phyloP scores from a whole-genome alignment of 2,329 filamentous ascomycete genomes.

The Fusarium continuum region DNA sequence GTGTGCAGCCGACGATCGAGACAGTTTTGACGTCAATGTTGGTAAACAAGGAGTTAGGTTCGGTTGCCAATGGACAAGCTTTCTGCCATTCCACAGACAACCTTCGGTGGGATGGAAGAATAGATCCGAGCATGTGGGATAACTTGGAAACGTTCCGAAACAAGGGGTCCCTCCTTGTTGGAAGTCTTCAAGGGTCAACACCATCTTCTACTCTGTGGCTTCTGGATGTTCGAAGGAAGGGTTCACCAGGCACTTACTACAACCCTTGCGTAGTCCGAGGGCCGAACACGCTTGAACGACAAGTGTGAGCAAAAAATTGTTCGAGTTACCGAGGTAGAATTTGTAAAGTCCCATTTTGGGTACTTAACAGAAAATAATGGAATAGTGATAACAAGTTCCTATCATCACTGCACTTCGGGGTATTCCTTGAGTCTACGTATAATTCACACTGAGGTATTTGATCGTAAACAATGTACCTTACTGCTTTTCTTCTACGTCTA shows the following conservation, averaged over 20 bases:
- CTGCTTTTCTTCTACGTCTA: not conserved
- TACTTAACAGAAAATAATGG: not conserved
- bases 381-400: not conserved
- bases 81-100: not conserved
- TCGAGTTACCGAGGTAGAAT: not conserved
- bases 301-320: not conserved
- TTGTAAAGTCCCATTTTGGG: not conserved
- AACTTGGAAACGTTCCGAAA: slow-evolving; percentile 10
- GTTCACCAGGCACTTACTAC: not conserved
- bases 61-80: slow-evolving; percentile 5
- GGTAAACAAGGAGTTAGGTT: slow-evolving; percentile 20
- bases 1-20: slow-evolving; percentile 31
- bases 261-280: not conserved
- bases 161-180: slow-evolving; percentile 22
- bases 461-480: not conserved
- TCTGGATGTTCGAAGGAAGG: slow-evolving; percentile 7
- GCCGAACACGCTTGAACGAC: not conserved
- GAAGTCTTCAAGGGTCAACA: slow-evolving; percentile 25
- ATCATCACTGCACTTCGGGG: not conserved
- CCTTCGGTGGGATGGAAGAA: not conserved
- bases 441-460: too few species aligned
- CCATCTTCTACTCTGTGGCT: slow-evolving; percentile 8
- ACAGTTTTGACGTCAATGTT: slow-evolving; percentile 20
- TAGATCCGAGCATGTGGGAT: slow-evolving; percentile 6
- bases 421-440: too few species aligned